Evolutionary conservation across 495 filamentous ascomycete species (phyloP).

Genomic region (Tuber magnatum): DNA sequence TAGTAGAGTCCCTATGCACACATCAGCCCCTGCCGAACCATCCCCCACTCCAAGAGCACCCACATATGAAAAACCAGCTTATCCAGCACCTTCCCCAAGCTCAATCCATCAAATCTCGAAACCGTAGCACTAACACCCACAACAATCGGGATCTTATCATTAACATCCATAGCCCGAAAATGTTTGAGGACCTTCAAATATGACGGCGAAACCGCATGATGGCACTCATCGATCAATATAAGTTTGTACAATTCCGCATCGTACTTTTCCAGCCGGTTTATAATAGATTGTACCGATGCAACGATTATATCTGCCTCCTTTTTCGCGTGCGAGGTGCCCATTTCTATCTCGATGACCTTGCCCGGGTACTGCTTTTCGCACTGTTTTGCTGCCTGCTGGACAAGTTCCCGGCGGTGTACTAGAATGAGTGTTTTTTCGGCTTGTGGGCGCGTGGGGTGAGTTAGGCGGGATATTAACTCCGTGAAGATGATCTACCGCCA

Average conservation of each 20-base stretch:
- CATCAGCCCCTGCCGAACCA: constrained; percentile 15
- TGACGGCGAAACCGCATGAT: constrained; percentile 81
- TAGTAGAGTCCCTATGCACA: constrained; percentile 65
- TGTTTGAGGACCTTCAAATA: constrained; percentile 68
- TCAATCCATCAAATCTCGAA: constrained; percentile 80
- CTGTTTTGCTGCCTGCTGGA: constrained; percentile 84
- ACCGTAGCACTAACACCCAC: constrained; percentile 94
- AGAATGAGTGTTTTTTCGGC: constrained; percentile 81
- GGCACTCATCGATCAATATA: constrained; percentile 92
- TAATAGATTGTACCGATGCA: constrained; percentile 78
- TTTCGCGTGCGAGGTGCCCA: constrained; percentile 66
- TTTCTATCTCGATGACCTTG: constrained; percentile 77
- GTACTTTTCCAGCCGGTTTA: constrained; percentile 69
- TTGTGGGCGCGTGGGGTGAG: constrained; percentile 45
- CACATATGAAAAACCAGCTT: constrained; percentile 91
- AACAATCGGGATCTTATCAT: constrained; percentile 55
- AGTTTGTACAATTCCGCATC: constrained; percentile 77
- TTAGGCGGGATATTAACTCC: constrained; percentile 76
- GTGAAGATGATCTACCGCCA: constrained; percentile 78
- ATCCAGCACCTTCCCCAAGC: constrained; percentile 79
- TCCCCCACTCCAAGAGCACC: constrained; percentile 12
- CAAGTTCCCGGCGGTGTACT: constrained; percentile 87
- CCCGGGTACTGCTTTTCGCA: constrained; percentile 72
- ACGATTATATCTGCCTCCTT: constrained; percentile 85
- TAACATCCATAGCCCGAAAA: constrained; percentile 56